Conservation (phyloP, 2,329 filamentous ascomycete species). For the Alternaria sp. region DNA sequence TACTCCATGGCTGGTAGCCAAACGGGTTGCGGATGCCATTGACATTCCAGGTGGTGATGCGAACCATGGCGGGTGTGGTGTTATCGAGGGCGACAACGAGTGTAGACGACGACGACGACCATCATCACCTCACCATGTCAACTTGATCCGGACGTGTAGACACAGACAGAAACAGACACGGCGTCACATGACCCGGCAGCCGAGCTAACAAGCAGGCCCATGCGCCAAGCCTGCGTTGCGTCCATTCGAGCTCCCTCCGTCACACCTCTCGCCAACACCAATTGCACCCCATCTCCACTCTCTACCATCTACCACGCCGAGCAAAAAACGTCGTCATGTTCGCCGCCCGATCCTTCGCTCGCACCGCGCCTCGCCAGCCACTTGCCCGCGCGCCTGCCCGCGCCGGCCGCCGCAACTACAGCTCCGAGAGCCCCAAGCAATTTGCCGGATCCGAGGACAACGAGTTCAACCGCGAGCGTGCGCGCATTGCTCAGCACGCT, state of each 20-base stretch:
- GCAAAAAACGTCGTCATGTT: conserved; percentile 42
- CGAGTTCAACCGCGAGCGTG: conserved; percentile 90
- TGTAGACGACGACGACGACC: conserved; percentile 9
- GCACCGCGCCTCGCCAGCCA: conserved; percentile 66
- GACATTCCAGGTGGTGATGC: conserved; percentile 72
- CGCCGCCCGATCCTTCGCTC: conserved; percentile 44
- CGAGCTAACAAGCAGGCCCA: conserved; percentile 29
- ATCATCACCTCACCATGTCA: conserved; percentile 17
- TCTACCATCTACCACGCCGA: conserved; percentile 43
- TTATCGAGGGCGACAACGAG: conserved; percentile 18
- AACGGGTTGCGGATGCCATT: conserved; percentile 65
- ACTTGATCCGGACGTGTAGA: background rate
- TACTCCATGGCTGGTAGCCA: conserved; percentile 62
- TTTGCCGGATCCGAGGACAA: conserved; percentile 76
- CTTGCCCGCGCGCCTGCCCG: conserved; percentile 65
- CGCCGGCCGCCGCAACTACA: conserved; percentile 73
- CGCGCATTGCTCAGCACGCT: conserved; percentile 90
- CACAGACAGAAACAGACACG: conserved; percentile 32
- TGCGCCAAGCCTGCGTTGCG: conserved; percentile 31
- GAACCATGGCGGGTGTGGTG: conserved; percentile 63
- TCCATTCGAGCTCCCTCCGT: conserved; percentile 31
- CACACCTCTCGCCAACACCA: conserved; percentile 36
- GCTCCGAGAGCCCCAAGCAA: conserved; percentile 66
- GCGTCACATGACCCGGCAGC: conserved; percentile 35
- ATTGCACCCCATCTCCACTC: conserved; percentile 46